Evolutionary conservation across 169 alveolate genomes (phyloP).

Genomic region (Plasmodium inui): DNA sequence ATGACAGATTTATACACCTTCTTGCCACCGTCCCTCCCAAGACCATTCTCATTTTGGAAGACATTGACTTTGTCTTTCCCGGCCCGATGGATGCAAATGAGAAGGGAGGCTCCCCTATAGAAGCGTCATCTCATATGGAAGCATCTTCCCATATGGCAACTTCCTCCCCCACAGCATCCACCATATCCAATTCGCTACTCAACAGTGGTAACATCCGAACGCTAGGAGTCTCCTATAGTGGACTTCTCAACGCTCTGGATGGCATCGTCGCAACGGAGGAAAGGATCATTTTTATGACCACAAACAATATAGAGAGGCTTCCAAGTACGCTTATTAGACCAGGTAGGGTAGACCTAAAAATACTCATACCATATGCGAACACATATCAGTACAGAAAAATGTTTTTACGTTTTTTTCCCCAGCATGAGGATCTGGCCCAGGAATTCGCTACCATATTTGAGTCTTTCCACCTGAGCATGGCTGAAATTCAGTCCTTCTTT

Average conservation of each 20-base stretch:
- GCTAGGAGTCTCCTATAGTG: constrained; percentile 86
- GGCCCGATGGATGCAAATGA: neutral
- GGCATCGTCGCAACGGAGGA: constrained; percentile 90
- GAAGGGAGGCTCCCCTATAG: neutral
- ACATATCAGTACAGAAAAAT: constrained; percentile 79
- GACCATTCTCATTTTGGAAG: constrained; percentile 73
- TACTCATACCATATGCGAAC: constrained; percentile 85
- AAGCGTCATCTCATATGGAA: too few species aligned
- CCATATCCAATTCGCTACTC: neutral
- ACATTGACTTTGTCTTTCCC: constrained; percentile 49
- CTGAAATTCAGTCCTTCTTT: constrained; percentile 87
- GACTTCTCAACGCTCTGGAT: constrained; percentile 89
- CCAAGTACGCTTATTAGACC: constrained; percentile 86
- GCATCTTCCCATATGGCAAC: too few species aligned
- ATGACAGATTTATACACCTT: constrained; percentile 85
- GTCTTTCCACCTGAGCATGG: constrained; percentile 82
- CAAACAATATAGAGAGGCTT: constrained; percentile 84
- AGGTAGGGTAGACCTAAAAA: constrained; percentile 88
- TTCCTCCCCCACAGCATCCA: neutral
- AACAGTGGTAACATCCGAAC: constrained; percentile 20
- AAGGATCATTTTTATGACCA: constrained; percentile 86
- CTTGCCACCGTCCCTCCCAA: constrained; percentile 83
- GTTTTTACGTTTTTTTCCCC: constrained; percentile 85
- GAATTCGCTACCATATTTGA: constrained; percentile 76
- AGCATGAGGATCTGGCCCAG: constrained; percentile 77